A percentile compares a stretch with the other conserved stretches of the same genome.
These are phyloP conservation scores for Globisporangium orthogonon DNA, from an alignment of 352 stramenopile species.

Conservation along the genomic window DNA sequence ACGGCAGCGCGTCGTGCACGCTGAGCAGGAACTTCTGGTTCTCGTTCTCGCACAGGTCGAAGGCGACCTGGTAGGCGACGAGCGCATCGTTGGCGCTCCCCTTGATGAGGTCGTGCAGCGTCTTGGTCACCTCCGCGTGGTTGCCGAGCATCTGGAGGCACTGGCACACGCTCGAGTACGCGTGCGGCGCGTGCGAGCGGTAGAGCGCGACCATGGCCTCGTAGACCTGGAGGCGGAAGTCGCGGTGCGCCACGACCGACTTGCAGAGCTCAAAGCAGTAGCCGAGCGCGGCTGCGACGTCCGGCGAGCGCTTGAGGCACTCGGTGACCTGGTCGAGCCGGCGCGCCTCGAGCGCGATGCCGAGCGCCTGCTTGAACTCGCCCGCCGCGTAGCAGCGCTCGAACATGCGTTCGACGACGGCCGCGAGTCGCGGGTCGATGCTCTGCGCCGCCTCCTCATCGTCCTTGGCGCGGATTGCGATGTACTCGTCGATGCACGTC, in stretches of 20 bases:
- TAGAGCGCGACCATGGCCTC: slow-evolving; percentile 88
- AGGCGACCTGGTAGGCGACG: slow-evolving; percentile 96
- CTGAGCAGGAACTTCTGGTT: slow-evolving; percentile 96
- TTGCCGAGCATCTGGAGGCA: slow-evolving; percentile 89
- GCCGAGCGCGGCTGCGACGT: slow-evolving; percentile 70
- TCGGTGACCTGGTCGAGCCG: slow-evolving; percentile 92
- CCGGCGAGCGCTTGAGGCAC: slow-evolving; percentile 79
- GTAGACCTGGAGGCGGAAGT: slow-evolving; percentile 94
- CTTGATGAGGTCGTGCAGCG: slow-evolving; percentile 84
- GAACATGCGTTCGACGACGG: slow-evolving; percentile 97
- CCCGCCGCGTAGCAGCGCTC: slow-evolving; percentile 93
- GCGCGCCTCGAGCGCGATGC: slow-evolving; percentile 94
- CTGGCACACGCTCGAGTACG: slow-evolving; percentile 77
- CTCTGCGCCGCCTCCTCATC: slow-evolving; percentile 66
- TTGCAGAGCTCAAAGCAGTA: slow-evolving; percentile 94
- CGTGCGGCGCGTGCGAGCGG: slow-evolving; percentile 43
- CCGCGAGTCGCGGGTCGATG: slow-evolving; percentile 89
- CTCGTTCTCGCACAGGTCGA: slow-evolving; percentile 97
- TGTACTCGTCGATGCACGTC: slow-evolving; percentile 98
- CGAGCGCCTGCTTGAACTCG: slow-evolving; percentile 95
- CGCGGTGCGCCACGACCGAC: slow-evolving; percentile 88
- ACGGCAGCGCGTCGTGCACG: slow-evolving; percentile 86
- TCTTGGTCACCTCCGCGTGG: slow-evolving; percentile 76
- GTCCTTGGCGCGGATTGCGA: slow-evolving; percentile 78
- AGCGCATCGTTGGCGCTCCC: slow-evolving; percentile 69